Conservation (phyloP, 352 stramenopile genomes). For the Peronospora destructor region DNA sequence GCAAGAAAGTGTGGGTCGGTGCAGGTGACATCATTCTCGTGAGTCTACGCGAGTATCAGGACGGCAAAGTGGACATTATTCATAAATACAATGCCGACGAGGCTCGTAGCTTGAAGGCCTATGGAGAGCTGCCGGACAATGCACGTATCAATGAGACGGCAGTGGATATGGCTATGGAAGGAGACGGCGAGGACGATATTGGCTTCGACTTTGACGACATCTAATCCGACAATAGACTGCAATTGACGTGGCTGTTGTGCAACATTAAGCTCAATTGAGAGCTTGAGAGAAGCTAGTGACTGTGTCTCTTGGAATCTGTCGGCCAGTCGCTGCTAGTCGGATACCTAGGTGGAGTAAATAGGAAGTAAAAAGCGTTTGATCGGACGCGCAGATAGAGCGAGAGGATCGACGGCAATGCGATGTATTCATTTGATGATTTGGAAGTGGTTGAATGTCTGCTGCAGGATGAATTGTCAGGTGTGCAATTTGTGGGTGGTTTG, state of each 20-base stretch:
- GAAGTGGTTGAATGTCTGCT: constrained; percentile 4
- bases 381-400: constrained; percentile 12
- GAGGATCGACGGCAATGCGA: constrained; percentile 23
- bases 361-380: constrained; percentile 9
- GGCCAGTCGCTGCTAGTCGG: constrained; percentile 17
- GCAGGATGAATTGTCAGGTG: background rate
- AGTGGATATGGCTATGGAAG: constrained; percentile 81
- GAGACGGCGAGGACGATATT: constrained; percentile 81
- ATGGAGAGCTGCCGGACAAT: constrained; percentile 98
- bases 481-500: background rate
- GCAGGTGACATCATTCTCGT: constrained; percentile 99
- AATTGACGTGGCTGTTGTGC: background rate
- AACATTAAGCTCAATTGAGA: background rate
- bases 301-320: background rate
- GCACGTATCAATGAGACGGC: constrained; percentile 86
- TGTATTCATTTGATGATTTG: constrained; percentile 31
- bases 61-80: constrained; percentile 99
- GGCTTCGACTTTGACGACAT: constrained; percentile 89
- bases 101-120: constrained; percentile 98
- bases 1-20: constrained; percentile 99
- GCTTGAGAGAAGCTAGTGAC: background rate
- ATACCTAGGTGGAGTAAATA: constrained; percentile 13
- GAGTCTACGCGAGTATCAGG: constrained; percentile 98
- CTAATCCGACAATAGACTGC: constrained; percentile 34
- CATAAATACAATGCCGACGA: constrained; percentile 98